Percentiles rank a stretch among this genome's conserved stretches.
phyloP scores from a whole-genome alignment of 2,329 filamentous ascomycete genomes.

The Pestalotiopsis fici region DNA sequence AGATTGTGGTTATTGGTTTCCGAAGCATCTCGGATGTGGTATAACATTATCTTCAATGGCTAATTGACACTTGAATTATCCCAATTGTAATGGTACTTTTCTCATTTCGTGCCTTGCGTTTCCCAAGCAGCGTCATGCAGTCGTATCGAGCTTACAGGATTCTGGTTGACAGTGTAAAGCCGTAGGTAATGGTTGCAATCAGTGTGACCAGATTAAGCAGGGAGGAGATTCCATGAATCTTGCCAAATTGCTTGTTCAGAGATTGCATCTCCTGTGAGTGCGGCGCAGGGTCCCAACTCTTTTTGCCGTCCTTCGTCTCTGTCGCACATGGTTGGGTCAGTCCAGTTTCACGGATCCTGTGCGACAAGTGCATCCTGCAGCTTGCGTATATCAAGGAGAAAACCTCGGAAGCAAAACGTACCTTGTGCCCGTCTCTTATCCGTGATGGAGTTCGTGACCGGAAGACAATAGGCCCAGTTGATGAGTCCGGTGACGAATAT shows the following conservation, averaged over 20 bases:
- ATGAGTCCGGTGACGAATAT: slow-evolving; percentile 70
- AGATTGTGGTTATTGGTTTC: not conserved
- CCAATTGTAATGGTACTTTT: not conserved
- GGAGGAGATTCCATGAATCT: slow-evolving; percentile 79
- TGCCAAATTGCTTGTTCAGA: slow-evolving; percentile 77
- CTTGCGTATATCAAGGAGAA: no score
- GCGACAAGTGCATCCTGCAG: not conserved
- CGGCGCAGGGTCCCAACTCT: slow-evolving; percentile 75
- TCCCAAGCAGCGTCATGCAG: not conserved
- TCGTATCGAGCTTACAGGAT: slow-evolving; percentile 33
- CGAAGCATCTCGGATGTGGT: not conserved
- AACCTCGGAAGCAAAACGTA: slow-evolving; percentile 36
- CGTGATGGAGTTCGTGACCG: slow-evolving; percentile 75
- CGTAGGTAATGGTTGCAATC: slow-evolving; percentile 74
- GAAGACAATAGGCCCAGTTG: slow-evolving; percentile 74
- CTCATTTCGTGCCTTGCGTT: not conserved
- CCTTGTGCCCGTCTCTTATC: slow-evolving; percentile 77
- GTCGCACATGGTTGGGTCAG: not conserved
- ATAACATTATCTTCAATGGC: not conserved
- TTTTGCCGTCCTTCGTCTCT: slow-evolving; percentile 89
- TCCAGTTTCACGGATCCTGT: not conserved
- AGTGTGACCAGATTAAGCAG: slow-evolving; percentile 76
- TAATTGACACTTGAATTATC: not conserved
- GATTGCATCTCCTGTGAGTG: slow-evolving; percentile 83
- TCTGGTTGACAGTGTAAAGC: slow-evolving; percentile 68